Evolutionary conservation across 192 early-diverging fungal genomes (phyloP), one percentile per base, ranked within the genome.

Genomic region (Entomortierella beljakovae): DNA sequence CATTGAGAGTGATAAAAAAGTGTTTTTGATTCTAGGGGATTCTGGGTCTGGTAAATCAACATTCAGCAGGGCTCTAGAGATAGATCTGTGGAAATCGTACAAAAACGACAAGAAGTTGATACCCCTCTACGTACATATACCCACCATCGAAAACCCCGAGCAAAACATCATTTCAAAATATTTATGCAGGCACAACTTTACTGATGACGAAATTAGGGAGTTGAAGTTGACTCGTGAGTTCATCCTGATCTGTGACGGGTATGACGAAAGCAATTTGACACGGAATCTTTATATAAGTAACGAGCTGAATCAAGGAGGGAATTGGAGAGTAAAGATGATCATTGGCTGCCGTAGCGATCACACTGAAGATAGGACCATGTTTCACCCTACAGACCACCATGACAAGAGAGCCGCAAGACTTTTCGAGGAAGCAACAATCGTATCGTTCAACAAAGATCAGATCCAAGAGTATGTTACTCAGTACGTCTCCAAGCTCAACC

Each of bases 41-140:
- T 61, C 59, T 8, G 59, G 59, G 10, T 34, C 40, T 4, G 59
- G 59, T 6, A 61, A 61, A 48, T 61, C 59, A 13, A 61, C 59
- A 0, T 61, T 61, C 42, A 61, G 48, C 43, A 20, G 20, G 15
- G 8, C 18, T 13, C 29, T 61, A 7, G 59, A 61, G 42, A 25
- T 20, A 6, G 22, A 61, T 8, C 20, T 61, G 28, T 61, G 59
- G 59, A 29, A 48, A n/a, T n/a, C n/a, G n/a, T n/a, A n/a, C n/a
- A n/a, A n/a, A n/a, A n/a, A n/a, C n/a, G n/a, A n/a, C n/a, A n/a
- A n/a, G n/a, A n/a, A n/a, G n/a, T n/a, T n/a, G 6, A 65, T 65
- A 16, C 63, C 63, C 2, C 34, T 65, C 32, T 26, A 42, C 3
- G 42, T 65, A 13, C 43, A 6, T 18, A 40, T 65, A 22, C 51